Evolutionary conservation across 2,329 filamentous ascomycete species (phyloP).

Genomic region (Trichoderma sp.): DNA sequence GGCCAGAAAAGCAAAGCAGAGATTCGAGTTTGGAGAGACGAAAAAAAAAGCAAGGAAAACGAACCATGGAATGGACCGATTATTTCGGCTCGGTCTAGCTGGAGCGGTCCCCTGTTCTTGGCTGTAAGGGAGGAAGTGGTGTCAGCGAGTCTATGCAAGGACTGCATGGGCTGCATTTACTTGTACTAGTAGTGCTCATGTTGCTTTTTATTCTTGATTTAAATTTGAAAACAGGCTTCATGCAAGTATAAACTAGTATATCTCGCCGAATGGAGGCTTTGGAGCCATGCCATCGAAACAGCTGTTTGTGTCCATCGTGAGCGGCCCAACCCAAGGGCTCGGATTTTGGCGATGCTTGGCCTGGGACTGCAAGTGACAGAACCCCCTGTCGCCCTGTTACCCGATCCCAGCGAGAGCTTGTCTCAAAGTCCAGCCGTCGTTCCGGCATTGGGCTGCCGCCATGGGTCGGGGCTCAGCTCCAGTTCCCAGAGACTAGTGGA

Average conservation of each 20-base stretch:
- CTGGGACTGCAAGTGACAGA: background rate
- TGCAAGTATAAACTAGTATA: background rate
- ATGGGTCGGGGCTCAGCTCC: background rate
- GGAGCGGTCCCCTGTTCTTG: background rate
- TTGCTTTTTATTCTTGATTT: background rate
- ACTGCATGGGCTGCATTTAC: background rate
- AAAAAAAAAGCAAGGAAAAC: background rate
- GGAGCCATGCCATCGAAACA: background rate
- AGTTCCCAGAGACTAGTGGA: background rate
- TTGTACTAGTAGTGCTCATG: background rate
- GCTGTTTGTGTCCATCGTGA: background rate
- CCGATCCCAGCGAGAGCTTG: background rate
- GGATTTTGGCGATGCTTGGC: background rate
- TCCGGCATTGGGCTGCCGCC: background rate
- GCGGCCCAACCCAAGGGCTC: background rate
- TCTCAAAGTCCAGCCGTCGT: background rate
- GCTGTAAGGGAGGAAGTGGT: background rate
- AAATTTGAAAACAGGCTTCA: background rate
- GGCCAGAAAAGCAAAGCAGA: background rate
- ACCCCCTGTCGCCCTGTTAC: background rate
- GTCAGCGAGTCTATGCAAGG: background rate
- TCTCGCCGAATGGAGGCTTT: background rate
- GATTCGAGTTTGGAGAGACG: background rate
- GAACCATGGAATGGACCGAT: background rate
- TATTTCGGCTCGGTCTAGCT: background rate